These are phyloP conservation scores for Platanthera guangdongensis DNA, from an alignment of 106 monocot species.

Conservation along the genomic window DNA sequence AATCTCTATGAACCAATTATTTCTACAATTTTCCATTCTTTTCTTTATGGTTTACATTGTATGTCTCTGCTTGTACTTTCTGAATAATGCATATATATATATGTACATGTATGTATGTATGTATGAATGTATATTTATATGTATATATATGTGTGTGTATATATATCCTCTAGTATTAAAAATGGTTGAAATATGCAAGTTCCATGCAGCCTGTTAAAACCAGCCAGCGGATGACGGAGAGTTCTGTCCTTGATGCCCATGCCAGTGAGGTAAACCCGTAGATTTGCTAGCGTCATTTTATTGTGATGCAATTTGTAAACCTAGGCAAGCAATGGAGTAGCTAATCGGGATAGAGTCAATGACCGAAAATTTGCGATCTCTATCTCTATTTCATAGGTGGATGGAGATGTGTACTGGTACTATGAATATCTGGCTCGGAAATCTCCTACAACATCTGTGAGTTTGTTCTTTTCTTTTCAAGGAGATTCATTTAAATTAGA, in stretches of 20 bases:
- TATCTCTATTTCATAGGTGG: constrained; percentile 37
- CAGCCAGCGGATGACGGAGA: constrained; percentile 70
- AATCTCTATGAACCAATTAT: too few species aligned
- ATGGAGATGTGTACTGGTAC: constrained; percentile 86
- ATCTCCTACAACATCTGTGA: constrained; percentile 80
- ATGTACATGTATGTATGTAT: too few species aligned
- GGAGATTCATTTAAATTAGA: not conserved
- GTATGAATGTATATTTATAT: too few species aligned
- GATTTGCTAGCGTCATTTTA: not conserved
- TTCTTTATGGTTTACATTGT: too few species aligned
- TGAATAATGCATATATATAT: too few species aligned
- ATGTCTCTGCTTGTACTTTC: too few species aligned
- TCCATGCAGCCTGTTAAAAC: constrained; percentile 63
- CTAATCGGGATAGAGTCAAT: not conserved
- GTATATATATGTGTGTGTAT: not conserved
- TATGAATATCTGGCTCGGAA: constrained; percentile 93
- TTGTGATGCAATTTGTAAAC: not conserved
- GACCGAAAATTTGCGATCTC: not conserved
- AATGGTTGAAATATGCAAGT: not conserved
- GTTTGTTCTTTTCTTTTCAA: constrained; percentile 14
- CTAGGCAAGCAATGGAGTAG: not conserved
- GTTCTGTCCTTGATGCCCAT: constrained; percentile 91
- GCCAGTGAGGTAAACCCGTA: constrained; percentile 34
- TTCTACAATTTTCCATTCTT: too few species aligned
- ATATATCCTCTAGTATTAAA: not conserved